Evolutionary conservation across 2,329 filamentous ascomycete genomes (phyloP), one percentile per base, ranked within the genome.

Genomic region (Coniochaeta sp.): DNA sequence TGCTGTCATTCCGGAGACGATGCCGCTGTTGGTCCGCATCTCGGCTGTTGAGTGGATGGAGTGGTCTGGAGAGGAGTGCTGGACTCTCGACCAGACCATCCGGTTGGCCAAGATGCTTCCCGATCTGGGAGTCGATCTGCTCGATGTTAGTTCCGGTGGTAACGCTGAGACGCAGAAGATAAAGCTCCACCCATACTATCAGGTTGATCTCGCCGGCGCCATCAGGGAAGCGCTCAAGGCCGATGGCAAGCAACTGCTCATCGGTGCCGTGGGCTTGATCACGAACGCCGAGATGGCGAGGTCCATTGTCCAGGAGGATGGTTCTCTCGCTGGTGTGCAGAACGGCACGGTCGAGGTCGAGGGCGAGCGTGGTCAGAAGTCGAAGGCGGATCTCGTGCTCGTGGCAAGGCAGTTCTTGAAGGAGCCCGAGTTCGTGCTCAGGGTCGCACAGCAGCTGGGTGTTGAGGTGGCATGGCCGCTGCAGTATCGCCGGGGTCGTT

Each of bases 121-220:
- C 0, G 79, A 78, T 0, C 73, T 77, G 12, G 91, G 91, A 27
- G 78, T 96, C 40, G 91, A 96, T 65, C 72, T 95, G 14, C 76
- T 96, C 28, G 91, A 96, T 65, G 82, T 95, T 52, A 90, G 85
- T 59, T 85, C 83, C 1, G 89, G 84, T 30, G 91, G 88, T 33
- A 87, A 88, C 64, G 79, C 83, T 63, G 67, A 73, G 31, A 65
- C 68, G 42, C 83, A 87, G 63, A 73, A 82, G 63, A 81, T 89
- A 56, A 67, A 79, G 18, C 61, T 76, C 12, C 77, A 80, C 42
- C 82, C 84, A 1, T 81, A 77, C 33, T 92, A 88, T 73, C 91
- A 95, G 72, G 78, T 84, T 20, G 81, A 84, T 35, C 81, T 94
- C 51, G 86, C 89, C 0, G 81, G 82, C 46, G 73, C 77, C 27